These are phyloP conservation scores for Erodium trifolium DNA, from an alignment of 441 rosid genomes.

Conservation along the genomic window DNA sequence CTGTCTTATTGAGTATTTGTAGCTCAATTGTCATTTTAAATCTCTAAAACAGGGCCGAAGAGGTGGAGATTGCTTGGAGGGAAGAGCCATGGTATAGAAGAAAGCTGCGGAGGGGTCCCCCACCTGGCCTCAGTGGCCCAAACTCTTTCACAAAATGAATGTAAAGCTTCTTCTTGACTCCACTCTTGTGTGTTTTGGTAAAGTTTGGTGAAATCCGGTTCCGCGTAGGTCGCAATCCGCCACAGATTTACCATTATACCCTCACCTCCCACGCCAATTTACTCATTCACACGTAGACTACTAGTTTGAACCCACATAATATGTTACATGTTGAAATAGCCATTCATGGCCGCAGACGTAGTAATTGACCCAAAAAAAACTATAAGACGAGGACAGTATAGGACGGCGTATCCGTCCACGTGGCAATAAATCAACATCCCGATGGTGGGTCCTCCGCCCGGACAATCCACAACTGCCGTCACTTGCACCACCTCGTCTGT, in stretches of 20 bases:
- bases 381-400: no score
- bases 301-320: no score
- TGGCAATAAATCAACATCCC: not conserved
- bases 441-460: not conserved
- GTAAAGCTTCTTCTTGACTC: constrained; percentile 2
- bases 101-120: not conserved
- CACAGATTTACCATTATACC: not conserved
- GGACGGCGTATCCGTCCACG: not conserved
- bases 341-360: not conserved
- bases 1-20: no score
- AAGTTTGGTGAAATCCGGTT: not conserved
- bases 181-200: not conserved
- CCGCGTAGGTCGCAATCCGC: no score
- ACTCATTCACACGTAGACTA: not conserved
- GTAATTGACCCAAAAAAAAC: no score
- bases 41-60: no score
- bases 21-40: no score
- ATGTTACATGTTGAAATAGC: not conserved
- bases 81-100: not conserved
- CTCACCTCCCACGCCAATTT: not conserved
- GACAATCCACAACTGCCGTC: constrained; percentile 5
- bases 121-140: not conserved
- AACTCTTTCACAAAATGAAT: constrained; percentile 1
- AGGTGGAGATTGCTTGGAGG: no score
- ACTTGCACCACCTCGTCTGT: no score